phyloP scores from a whole-genome alignment of 2,329 filamentous ascomycete species.

The Paraphoma chrysanthemicola region DNA sequence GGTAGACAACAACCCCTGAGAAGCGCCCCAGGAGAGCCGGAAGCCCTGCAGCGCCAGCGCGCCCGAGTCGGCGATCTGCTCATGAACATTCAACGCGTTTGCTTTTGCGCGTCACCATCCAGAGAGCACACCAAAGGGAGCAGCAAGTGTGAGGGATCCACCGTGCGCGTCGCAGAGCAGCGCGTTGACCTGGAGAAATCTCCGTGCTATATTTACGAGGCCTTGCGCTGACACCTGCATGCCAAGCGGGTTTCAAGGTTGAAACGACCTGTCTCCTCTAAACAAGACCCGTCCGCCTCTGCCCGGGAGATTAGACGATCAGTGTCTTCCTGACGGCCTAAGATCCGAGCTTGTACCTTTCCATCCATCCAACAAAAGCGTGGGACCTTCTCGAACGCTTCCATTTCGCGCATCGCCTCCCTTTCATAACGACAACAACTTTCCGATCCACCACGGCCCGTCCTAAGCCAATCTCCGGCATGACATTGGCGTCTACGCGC shows the following conservation, averaged over 20 bases:
- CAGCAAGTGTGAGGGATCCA: slow-evolving; percentile 4
- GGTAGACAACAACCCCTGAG: slow-evolving; percentile 25
- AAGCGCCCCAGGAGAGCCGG: slow-evolving; percentile 21
- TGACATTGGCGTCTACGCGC: slow-evolving; percentile 41
- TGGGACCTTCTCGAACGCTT: slow-evolving; percentile 43
- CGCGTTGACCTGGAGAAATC: slow-evolving; percentile 23
- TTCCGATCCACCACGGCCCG: slow-evolving; percentile 38
- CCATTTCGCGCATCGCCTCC: slow-evolving; percentile 35
- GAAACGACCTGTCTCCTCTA: slow-evolving; percentile 47
- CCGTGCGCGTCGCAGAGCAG: slow-evolving; percentile 10
- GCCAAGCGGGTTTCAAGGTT: slow-evolving; percentile 42
- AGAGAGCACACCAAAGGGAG: slow-evolving; percentile 4
- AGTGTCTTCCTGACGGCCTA: slow-evolving; percentile 48
- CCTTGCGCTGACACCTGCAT: slow-evolving; percentile 43
- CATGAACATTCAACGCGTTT: slow-evolving; percentile 16
- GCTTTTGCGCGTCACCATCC: slow-evolving; percentile 1
- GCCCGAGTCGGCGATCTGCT: slow-evolving; percentile 31
- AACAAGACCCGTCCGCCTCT: slow-evolving; percentile 48
- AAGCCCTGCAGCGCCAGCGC: slow-evolving; percentile 36
- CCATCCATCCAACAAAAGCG: slow-evolving; percentile 42
- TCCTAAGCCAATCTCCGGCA: slow-evolving; percentile 43
- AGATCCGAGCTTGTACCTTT: slow-evolving; percentile 41
- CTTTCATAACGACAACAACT: slow-evolving; percentile 35
- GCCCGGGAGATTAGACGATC: slow-evolving; percentile 50
- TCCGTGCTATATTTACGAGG: slow-evolving; percentile 40